These are phyloP conservation scores for Gracilaria domingensis DNA, from an alignment of 23 red algal genomes.

Conservation along the genomic window DNA sequence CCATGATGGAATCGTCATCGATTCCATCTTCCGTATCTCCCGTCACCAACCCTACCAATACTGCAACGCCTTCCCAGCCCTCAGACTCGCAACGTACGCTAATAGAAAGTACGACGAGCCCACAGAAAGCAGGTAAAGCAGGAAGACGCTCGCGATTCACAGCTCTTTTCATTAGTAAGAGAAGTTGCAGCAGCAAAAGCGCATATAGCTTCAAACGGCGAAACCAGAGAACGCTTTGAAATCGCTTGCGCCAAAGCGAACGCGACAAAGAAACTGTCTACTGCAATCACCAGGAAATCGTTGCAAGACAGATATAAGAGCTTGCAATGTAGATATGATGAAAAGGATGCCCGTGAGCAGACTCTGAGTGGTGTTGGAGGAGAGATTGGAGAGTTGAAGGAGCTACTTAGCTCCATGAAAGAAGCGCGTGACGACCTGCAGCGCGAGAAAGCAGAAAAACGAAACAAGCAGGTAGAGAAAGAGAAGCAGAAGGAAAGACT, in stretches of 20 bases:
- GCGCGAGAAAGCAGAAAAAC: neutral
- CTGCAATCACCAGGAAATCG: neutral
- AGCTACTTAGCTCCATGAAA: neutral
- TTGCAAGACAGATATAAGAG: neutral
- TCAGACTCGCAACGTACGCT: too few relatives aligned
- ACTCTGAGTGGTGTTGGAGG: neutral
- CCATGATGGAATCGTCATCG: too few relatives aligned
- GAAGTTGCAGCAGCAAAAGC: too few relatives aligned
- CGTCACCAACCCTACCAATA: too few relatives aligned
- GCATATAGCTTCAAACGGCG: neutral
- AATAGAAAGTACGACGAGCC: too few relatives aligned
- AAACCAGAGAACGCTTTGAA: neutral
- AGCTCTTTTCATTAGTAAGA: too few relatives aligned
- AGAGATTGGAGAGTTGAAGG: neutral
- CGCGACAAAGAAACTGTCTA: neutral
- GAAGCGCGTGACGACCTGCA: neutral
- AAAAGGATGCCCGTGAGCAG: neutral
- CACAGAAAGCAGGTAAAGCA: too few relatives aligned
- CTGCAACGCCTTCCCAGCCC: too few relatives aligned
- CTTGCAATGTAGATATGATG: neutral
- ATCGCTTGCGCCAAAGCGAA: neutral
- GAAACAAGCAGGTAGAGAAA: neutral
- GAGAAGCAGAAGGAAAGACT: neutral
- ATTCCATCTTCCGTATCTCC: too few relatives aligned
- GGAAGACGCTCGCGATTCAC: too few relatives aligned